Conservation (phyloP, 768 basidiomycete species). For the Trametes coccinea region DNA sequence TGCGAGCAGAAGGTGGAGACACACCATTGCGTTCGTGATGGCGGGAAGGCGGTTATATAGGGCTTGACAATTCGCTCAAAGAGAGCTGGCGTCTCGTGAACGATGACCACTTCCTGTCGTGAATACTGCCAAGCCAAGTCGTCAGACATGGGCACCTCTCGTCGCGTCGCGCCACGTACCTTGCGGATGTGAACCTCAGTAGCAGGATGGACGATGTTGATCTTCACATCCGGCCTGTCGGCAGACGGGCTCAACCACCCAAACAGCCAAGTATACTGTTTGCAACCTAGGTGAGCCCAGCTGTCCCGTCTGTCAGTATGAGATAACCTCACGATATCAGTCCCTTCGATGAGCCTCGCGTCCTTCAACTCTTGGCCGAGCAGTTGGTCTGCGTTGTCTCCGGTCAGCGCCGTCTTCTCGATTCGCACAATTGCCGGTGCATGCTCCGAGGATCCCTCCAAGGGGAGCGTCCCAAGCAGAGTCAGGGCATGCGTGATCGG, state of each 20-base stretch:
- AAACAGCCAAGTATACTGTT: constrained; percentile 79
- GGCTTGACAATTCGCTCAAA: constrained; percentile 73
- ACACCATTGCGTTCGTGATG: constrained; percentile 80
- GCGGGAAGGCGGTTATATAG: constrained; percentile 75
- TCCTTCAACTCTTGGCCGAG: constrained; percentile 43
- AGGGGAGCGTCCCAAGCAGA: constrained; percentile 66
- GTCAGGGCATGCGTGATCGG: constrained; percentile 59
- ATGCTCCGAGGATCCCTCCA: constrained; percentile 11
- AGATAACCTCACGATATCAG: constrained; percentile 60
- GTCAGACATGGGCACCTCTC: background rate
- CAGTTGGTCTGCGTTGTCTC: constrained; percentile 38
- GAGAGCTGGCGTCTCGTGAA: constrained; percentile 80
- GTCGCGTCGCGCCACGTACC: constrained; percentile 36
- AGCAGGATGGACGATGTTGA: constrained; percentile 85
- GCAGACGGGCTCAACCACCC: constrained; percentile 57
- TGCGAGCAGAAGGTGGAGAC: background rate
- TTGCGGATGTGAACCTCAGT: constrained; percentile 89
- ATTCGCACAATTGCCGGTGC: constrained; percentile 66
- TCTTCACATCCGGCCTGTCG: constrained; percentile 68
- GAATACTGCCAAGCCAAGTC: constrained; percentile 57
- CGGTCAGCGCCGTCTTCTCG: constrained; percentile 71
- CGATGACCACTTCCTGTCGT: constrained; percentile 66
- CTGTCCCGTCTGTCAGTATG: background rate
- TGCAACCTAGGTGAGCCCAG: constrained; percentile 14
- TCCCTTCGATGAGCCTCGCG: constrained; percentile 53